Evolutionary conservation across 2,329 filamentous ascomycete genomes (phyloP).

Genomic region (Rutstroemia sp.): DNA sequence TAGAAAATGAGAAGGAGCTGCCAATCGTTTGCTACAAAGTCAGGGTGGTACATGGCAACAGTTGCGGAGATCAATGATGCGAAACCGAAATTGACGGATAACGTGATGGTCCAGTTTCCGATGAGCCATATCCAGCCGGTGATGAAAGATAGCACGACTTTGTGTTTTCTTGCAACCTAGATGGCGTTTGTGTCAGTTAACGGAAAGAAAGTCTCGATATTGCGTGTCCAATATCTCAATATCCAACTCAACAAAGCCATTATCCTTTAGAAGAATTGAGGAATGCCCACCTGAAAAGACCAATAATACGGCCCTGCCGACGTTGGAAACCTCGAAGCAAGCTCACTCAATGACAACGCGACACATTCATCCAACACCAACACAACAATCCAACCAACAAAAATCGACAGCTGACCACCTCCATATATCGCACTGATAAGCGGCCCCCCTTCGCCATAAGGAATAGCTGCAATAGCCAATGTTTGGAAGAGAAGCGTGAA

Average conservation of each 20-base stretch:
- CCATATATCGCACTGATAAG: conserved; percentile 28
- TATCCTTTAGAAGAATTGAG: neutral
- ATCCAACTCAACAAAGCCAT: neutral
- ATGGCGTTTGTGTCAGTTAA: neutral
- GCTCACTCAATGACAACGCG: conserved; percentile 63
- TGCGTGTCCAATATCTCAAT: neutral
- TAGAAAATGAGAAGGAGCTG: conserved; percentile 68
- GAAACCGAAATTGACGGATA: conserved; percentile 74
- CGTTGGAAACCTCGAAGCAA: conserved; percentile 70
- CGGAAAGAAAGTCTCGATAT: neutral
- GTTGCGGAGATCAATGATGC: conserved; percentile 45
- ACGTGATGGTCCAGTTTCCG: conserved; percentile 74
- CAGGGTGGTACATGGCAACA: conserved; percentile 45
- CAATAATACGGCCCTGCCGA: conserved; percentile 74
- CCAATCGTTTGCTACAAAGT: conserved; percentile 47
- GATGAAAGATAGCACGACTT: conserved; percentile 60
- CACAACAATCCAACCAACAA: conserved; percentile 49
- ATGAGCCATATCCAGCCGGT: conserved; percentile 72
- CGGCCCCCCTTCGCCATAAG: conserved; percentile 38
- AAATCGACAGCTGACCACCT: conserved; percentile 45
- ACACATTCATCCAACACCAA: conserved; percentile 55
- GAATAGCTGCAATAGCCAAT: conserved; percentile 53
- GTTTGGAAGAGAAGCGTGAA: conserved; percentile 54
- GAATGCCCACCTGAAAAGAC: conserved; percentile 52
- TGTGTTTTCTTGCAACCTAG: conserved; percentile 48